Evolutionary conservation across 768 basidiomycete genomes (phyloP), one percentile per base, ranked within the genome.

Genomic region (Xerocomus spinulosus): DNA sequence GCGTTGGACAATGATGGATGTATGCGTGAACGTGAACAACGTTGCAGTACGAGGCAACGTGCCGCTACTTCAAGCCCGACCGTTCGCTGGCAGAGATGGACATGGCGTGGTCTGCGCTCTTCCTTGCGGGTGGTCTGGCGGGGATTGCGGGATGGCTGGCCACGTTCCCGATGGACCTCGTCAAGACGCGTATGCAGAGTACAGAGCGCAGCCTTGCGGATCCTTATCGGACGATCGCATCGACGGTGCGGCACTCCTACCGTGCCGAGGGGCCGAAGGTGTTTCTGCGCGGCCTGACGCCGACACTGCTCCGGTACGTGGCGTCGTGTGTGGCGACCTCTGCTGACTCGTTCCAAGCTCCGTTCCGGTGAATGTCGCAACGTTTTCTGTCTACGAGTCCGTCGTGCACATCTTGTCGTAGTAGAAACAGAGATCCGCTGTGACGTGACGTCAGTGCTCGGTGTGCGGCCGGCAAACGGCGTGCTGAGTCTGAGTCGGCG

Each of bases 181-280:
- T 94, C 51, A 95, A 96, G 70, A 94, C 93, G 13, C 80, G 92
- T 5, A 79, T 93, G 56, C 92, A 96, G 64, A 79, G 80, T 41
- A 62, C 54, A 21, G 46, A 61, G 21, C 36, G 12, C 5, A 21
- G 5, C 5, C 5, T 7, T 5, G 2, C 4, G 23, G 76, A 83
- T 50, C 84, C 81, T 1, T 88, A 83, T 60, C 71, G 76, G 13
- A 78, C 74, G 37, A 83, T 75, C 9, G 57, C 69, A 51, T 79
- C 82, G 29, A 82, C 87, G 0, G 77, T 82, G 25, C 56, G 71
- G 2, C 51, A 82, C 49, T 81, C 83, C 3, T 87, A 83, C 52
- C 74, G 76, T 20, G 59, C 70, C 9, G 85, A 88, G 56, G 92
- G 92, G 0, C 50, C 72, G 14, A 59, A 70, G 13, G 87, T 89